A percentile compares a stretch with the other conserved stretches of the same genome.
These are phyloP conservation scores for Schizosaccharomyces versatilis DNA, from an alignment of 1,139 yeast species.

Conservation along the genomic window DNA sequence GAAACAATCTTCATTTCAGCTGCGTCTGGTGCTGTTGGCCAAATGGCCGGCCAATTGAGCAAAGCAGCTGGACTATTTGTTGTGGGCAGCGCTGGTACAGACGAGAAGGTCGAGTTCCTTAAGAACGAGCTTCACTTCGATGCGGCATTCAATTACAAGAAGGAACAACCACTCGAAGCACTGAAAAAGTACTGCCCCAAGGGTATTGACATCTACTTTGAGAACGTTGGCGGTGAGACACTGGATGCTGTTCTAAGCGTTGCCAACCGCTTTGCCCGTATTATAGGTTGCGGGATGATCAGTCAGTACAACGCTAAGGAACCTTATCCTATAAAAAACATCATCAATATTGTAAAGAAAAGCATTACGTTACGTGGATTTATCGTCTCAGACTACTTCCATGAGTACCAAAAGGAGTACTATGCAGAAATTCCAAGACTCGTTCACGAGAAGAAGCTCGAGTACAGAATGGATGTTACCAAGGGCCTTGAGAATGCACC, in stretches of 20 bases:
- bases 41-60: slow-evolving; percentile 39
- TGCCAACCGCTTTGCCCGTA: slow-evolving; percentile 25
- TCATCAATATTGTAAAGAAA: slow-evolving; percentile 9
- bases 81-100: slow-evolving; percentile 43
- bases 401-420: slow-evolving; percentile 6
- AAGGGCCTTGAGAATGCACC: slow-evolving; percentile 12
- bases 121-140: no score
- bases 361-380: slow-evolving; percentile 14
- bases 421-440: slow-evolving; percentile 7
- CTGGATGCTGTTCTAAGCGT: slow-evolving; percentile 28
- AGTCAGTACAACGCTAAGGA: slow-evolving; percentile 33
- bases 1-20: slow-evolving; percentile 32
- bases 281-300: slow-evolving; percentile 43
- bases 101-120: slow-evolving; percentile 24
- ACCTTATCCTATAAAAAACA: slow-evolving; percentile 12
- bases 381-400: slow-evolving; percentile 9
- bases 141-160: slow-evolving; percentile 29
- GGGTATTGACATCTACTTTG: slow-evolving; percentile 17
- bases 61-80: slow-evolving; percentile 34
- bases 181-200: slow-evolving; percentile 10
- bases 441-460: slow-evolving; percentile 9
- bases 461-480: slow-evolving; percentile 10
- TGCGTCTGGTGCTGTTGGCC: slow-evolving; percentile 54
- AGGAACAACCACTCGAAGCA: slow-evolving; percentile 21
- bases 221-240: slow-evolving; percentile 37